Evolutionary conservation across 2,329 filamentous ascomycete genomes (phyloP), one percentile per base, ranked within the genome.

Genomic region (Botryotinia convoluta): DNA sequence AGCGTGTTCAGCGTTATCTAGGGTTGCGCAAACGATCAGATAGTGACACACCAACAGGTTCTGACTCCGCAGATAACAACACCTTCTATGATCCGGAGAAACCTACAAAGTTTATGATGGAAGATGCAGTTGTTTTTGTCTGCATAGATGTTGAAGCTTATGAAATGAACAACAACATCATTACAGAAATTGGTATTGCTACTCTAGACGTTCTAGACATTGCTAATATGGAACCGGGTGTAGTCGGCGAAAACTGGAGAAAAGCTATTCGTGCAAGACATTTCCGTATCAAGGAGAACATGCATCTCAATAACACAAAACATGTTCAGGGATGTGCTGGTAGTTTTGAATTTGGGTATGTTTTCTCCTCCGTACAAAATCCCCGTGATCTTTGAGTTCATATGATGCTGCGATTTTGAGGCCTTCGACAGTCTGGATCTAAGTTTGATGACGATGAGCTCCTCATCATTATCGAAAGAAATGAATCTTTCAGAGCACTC

Each of bases 181-280:
- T 98, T 74, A 97, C 95, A 0, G 96, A 99, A 81, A 86, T 99
- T 57, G 96, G 96, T 0, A 85, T 99, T 59, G 91, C 93, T 1
- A 90, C 91, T 4, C 85, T 98, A 0, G 94, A 98, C 80, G 94
- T 92, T 0, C 77, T 82, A 7, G 82, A 87, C 54, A 80, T 94
- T 35, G 78, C 82, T 1, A 83, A 81, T 12, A 75, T 90, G 0
- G 78, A 88, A 0, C 92, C 93, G 4, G 93, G 93, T 0, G 78
- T 83, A 3, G 82, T 84, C 39, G 93, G 90, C 4, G 78, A 83
- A 59, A 86, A 89, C 54, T 98, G 95, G 94, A 87, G 89, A 76
- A 78, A 84, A 0, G 82, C 86, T 69, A 92, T 98, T 76, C 84
- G 88, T 44, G 89, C 88, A 20, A 88, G 91, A 39, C 96, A 99